These are phyloP conservation scores for Fusarium oligoseptatum DNA, from an alignment of 2,329 filamentous ascomycete species.

Conservation along the genomic window DNA sequence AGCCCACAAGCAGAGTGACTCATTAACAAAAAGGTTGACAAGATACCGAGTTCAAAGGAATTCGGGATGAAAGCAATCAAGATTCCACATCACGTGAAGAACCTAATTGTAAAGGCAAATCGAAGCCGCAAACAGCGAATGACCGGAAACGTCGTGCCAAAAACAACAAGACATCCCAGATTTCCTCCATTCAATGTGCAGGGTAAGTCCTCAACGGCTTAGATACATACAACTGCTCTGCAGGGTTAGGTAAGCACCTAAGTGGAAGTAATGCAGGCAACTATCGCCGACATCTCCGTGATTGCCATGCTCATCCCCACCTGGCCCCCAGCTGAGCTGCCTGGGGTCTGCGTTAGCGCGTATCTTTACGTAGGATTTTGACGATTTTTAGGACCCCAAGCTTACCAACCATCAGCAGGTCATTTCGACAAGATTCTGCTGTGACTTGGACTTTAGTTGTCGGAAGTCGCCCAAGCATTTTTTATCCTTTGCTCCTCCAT, in stretches of 20 bases:
- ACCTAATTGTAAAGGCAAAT: not conserved
- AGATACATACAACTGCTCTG: not conserved
- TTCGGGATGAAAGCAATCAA: not conserved
- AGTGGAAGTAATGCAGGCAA: not conserved
- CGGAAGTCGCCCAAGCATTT: constrained; percentile 31
- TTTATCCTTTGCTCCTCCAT: not conserved
- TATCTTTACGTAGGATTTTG: constrained; percentile 21
- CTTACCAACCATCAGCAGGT: constrained; percentile 38
- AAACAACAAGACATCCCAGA: not conserved
- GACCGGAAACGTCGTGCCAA: constrained; percentile 2
- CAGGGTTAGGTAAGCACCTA: not conserved
- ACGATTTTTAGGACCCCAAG: constrained; percentile 28
- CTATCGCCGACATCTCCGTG: constrained; percentile 5
- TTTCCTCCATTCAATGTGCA: not conserved
- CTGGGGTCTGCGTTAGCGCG: constrained; percentile 21
- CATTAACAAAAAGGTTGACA: not conserved
- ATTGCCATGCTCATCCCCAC: constrained; percentile 8
- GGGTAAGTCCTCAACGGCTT: constrained; percentile 2
- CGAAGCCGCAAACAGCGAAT: not conserved
- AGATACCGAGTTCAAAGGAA: not conserved
- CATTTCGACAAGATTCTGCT: constrained; percentile 35
- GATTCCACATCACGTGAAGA: not conserved
- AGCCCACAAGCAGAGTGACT: not conserved
- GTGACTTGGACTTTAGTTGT: constrained; percentile 8
- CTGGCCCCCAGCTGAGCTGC: constrained; percentile 22